A percentile compares a stretch with the other conserved stretches of the same genome.
These are phyloP conservation scores for Fusarium coffeatum DNA, from an alignment of 2,329 filamentous ascomycete genomes.

Conservation along the genomic window DNA sequence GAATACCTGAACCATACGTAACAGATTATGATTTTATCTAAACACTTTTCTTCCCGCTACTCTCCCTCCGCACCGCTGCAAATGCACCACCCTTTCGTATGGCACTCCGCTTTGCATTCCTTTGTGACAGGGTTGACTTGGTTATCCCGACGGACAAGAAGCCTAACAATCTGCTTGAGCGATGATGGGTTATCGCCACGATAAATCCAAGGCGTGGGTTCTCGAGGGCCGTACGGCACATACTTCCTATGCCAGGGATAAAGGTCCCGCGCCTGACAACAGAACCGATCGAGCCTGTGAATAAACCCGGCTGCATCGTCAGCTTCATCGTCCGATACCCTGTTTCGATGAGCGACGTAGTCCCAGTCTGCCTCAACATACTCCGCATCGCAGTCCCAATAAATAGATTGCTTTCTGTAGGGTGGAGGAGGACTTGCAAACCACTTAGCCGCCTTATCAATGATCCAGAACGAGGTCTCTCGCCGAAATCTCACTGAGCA, in stretches of 20 bases:
- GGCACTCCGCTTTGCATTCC: background rate
- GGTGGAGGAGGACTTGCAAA: background rate
- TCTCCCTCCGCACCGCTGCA: background rate
- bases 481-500: rapidly evolving
- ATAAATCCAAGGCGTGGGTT: no score
- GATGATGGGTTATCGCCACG: no score
- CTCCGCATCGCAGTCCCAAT: slow-evolving; percentile 2
- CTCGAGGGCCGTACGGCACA: background rate
- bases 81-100: background rate
- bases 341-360: background rate
- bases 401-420: background rate
- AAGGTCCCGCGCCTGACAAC: no score
- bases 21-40: no score
- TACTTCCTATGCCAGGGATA: no score
- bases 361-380: slow-evolving; percentile 1
- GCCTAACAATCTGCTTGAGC: background rate
- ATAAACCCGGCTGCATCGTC: background rate
- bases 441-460: slow-evolving; percentile 5
- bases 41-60: background rate
- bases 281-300: no score
- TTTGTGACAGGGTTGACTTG: background rate
- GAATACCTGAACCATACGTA: no score
- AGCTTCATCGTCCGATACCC: no score
- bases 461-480: background rate
- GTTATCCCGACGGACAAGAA: slow-evolving; percentile 3